A percentile compares a stretch with the other conserved stretches of the same genome.
Conservation (phyloP, 257 asterid species). For the Perilla frutescens region DNA sequence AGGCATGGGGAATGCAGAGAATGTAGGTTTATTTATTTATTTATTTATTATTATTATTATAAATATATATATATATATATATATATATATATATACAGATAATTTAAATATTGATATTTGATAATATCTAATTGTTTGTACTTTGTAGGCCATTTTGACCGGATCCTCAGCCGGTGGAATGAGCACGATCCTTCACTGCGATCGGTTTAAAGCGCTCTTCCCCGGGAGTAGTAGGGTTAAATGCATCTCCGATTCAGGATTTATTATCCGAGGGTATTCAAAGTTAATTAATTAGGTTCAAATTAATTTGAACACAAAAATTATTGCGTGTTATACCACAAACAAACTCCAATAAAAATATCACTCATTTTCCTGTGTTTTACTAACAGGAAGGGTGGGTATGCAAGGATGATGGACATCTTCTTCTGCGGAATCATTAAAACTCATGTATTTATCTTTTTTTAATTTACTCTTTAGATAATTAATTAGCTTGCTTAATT, state of each 20-base stretch:
- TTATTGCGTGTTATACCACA: too few relatives aligned
- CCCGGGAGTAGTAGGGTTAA: conserved; percentile 33
- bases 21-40: conserved; percentile 25
- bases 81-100: too few relatives aligned
- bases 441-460: not conserved
- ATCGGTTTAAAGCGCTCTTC: conserved; percentile 37
- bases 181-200: conserved; percentile 48
- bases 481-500: too few relatives aligned
- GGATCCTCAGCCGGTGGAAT: conserved; percentile 60
- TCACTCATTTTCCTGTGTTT: not conserved
- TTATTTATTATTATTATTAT: too few relatives aligned
- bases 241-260: conserved; percentile 54
- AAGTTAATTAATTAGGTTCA: not conserved
- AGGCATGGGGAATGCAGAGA: conserved; percentile 39
- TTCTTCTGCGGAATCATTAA: not conserved
- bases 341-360: too few relatives aligned
- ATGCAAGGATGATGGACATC: not conserved
- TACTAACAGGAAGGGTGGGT: conserved; percentile 28
- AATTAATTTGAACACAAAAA: not conserved
- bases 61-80: too few relatives aligned
- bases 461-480: too few relatives aligned
- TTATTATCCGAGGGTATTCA: conserved; percentile 45
- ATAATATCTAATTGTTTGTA: not conserved
- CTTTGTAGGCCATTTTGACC: conserved; percentile 40
- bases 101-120: not conserved